These are phyloP conservation scores for Russula griseocarnosa DNA, from an alignment of 768 basidiomycete species.

Conservation along the genomic window DNA sequence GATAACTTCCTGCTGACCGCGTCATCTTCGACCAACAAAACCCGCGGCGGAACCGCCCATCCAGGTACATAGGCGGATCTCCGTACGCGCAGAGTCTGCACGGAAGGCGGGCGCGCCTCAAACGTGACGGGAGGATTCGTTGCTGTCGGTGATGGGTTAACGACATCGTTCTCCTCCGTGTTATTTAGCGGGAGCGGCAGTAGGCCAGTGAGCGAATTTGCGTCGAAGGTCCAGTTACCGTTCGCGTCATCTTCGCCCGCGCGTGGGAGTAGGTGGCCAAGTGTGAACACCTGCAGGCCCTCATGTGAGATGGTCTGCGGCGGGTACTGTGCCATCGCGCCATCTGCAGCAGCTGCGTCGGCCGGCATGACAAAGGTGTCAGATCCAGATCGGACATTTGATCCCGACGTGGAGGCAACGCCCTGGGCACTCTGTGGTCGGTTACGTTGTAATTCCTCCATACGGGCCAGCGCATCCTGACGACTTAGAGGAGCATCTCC, in stretches of 20 bases:
- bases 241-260: constrained; percentile 47
- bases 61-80: constrained; percentile 80
- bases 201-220: constrained; percentile 34
- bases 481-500: constrained; percentile 34
- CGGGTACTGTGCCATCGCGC: constrained; percentile 20
- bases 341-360: constrained; percentile 1
- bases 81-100: constrained; percentile 60
- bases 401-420: constrained; percentile 13
- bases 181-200: constrained; percentile 15
- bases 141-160: constrained; percentile 8
- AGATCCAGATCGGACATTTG: constrained; percentile 19
- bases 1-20: constrained; percentile 83
- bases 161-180: constrained; percentile 13
- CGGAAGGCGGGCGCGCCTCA: constrained; percentile 27
- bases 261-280: constrained; percentile 69
- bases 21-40: constrained; percentile 94
- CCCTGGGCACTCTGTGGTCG: constrained; percentile 24
- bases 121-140: constrained; percentile 23
- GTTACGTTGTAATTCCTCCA: constrained; percentile 48
- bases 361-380: constrained; percentile 22
- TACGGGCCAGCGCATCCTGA: constrained; percentile 49
- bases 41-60: constrained; percentile 88
- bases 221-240: constrained; percentile 60
- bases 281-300: constrained; percentile 75
- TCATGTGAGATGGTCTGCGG: constrained; percentile 43